Conservation (phyloP, 192 early-diverging fungal species). For the Mortierella claussenii region DNA sequence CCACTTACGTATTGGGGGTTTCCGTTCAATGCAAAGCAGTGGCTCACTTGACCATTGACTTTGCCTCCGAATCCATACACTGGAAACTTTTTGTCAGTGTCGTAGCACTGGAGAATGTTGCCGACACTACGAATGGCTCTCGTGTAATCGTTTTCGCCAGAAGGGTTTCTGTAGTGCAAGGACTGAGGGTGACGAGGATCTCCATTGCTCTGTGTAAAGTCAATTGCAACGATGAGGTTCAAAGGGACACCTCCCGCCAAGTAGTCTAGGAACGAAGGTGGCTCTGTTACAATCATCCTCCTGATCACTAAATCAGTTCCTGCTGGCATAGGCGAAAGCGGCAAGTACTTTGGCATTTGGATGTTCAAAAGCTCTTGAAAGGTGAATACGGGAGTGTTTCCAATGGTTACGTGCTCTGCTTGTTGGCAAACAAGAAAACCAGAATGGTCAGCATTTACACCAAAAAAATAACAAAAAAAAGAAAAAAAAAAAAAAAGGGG, state of each 20-base stretch:
- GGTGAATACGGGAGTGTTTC: constrained; percentile 28
- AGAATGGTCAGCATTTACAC: background rate
- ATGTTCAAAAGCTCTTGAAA: constrained; percentile 30
- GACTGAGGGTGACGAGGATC: constrained; percentile 58
- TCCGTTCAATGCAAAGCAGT: constrained; percentile 63
- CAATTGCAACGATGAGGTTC: constrained; percentile 66
- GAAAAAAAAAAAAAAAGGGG: background rate
- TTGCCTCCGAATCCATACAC: constrained; percentile 69
- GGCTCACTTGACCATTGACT: constrained; percentile 59
- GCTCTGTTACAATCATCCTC: constrained; percentile 53
- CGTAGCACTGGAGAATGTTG: constrained; percentile 59
- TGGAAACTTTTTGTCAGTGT: constrained; percentile 65
- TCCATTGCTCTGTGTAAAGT: constrained; percentile 69
- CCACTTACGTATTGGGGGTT: constrained; percentile 51
- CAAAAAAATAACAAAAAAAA: background rate
- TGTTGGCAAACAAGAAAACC: background rate
- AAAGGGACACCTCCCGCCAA: constrained; percentile 63
- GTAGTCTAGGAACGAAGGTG: constrained; percentile 66
- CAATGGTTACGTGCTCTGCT: constrained; percentile 50
- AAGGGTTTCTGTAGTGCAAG: constrained; percentile 58
- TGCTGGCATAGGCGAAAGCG: constrained; percentile 43
- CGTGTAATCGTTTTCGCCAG: constrained; percentile 62
- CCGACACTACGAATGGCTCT: constrained; percentile 64
- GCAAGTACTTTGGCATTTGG: constrained; percentile 26
- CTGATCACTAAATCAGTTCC: constrained; percentile 34